Conservation (phyloP, 2,329 filamentous ascomycete genomes). For the Ophiocordyceps robertsii region DNA sequence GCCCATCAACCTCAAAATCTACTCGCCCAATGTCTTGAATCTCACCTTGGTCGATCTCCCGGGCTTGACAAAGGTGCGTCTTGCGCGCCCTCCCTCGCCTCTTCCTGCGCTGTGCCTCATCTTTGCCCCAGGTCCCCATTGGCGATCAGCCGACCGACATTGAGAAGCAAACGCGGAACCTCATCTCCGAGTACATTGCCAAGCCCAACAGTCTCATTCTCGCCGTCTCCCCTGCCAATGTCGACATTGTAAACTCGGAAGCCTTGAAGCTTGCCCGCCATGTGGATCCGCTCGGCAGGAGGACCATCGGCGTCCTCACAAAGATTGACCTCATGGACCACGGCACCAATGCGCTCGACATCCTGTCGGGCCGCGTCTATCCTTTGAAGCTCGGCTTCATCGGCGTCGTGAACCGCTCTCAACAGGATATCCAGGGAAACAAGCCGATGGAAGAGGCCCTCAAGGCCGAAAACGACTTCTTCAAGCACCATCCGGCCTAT, state of each 20-base stretch:
- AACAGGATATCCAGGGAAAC: constrained; percentile 93
- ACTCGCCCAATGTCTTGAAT: constrained; percentile 92
- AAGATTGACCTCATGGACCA: constrained; percentile 99
- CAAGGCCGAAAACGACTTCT: constrained; percentile 84
- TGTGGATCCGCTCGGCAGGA: constrained; percentile 85
- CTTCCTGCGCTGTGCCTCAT: constrained; percentile 6
- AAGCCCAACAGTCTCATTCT: constrained; percentile 98
- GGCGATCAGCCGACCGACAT: constrained; percentile 96
- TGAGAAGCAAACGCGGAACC: constrained; percentile 92
- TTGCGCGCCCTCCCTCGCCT: neutral
- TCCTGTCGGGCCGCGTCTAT: constrained; percentile 93
- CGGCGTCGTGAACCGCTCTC: constrained; percentile 92
- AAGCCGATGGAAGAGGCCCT: constrained; percentile 91
- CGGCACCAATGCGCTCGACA: constrained; percentile 93
- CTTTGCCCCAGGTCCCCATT: constrained; percentile 60
- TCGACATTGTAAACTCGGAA: constrained; percentile 97
- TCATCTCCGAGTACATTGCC: constrained; percentile 96
- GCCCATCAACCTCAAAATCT: constrained; percentile 97
- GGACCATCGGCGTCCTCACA: constrained; percentile 93
- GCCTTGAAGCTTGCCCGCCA: constrained; percentile 91
- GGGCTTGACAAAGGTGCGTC: constrained; percentile 74
- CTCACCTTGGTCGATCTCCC: constrained; percentile 92
- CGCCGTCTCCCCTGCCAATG: constrained; percentile 92
- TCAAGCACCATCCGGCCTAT: constrained; percentile 93
- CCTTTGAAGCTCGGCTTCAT: constrained; percentile 96